Percentiles rank a stretch among this genome's conserved stretches.
These are phyloP conservation scores for Polygonum aviculare DNA, from an alignment of 148 eudicot species.

Conservation along the genomic window DNA sequence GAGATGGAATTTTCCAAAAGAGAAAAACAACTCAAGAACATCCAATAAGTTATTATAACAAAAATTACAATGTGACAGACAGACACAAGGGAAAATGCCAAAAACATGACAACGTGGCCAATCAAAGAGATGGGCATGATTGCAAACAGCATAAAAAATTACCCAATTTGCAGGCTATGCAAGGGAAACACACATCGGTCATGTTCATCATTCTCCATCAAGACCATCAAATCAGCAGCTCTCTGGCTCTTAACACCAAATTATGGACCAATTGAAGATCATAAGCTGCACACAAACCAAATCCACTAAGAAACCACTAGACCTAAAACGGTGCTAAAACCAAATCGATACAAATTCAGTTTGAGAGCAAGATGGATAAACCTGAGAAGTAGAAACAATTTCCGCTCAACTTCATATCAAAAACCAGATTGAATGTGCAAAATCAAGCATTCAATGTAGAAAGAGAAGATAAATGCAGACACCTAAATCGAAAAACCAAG, in stretches of 20 bases:
- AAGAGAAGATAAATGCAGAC: not conserved
- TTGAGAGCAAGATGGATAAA: not conserved
- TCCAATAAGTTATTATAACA: not conserved
- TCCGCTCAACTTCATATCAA: conserved; percentile 1
- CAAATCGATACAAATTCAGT: not conserved
- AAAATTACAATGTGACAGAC: not conserved
- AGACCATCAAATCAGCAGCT: not conserved
- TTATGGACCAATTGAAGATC: not conserved
- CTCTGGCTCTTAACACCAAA: not conserved
- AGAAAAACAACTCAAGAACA: not conserved
- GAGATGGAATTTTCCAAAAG: not conserved
- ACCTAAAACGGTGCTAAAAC: not conserved
- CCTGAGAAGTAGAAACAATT: not conserved
- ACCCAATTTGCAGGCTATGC: conserved; percentile 13
- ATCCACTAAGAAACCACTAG: not conserved
- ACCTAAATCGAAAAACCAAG: not conserved
- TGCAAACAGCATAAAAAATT: not conserved
- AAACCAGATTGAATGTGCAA: not conserved
- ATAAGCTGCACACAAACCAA: conserved; percentile 1
- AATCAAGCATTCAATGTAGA: not conserved
- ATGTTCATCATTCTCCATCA: conserved; percentile 11
- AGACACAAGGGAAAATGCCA: not conserved
- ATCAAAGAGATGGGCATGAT: not conserved
- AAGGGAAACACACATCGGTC: conserved; percentile 10
- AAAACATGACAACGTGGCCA: not conserved